These are phyloP conservation scores for Misopates orontium DNA, from an alignment of 257 asterid genomes.

Conservation along the genomic window DNA sequence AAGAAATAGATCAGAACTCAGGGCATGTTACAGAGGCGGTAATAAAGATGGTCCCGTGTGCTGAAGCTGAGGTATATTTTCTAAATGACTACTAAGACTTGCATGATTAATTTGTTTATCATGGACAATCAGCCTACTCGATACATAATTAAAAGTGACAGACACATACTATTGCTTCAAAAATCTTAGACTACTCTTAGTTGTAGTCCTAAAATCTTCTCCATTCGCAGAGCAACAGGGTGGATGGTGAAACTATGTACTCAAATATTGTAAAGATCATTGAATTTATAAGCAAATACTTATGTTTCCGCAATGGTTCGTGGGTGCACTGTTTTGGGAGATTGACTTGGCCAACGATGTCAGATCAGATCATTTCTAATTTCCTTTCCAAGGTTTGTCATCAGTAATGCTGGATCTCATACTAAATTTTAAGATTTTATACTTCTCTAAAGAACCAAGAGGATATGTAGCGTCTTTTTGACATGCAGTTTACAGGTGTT, in stretches of 20 bases:
- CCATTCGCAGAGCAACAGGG: conserved; percentile 46
- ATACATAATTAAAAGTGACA: not conserved
- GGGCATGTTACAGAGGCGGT: conserved; percentile 45
- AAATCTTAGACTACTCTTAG: conserved; percentile 13
- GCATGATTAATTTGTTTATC: conserved; percentile 7
- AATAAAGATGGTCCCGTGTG: conserved; percentile 62
- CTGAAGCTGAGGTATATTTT: conserved; percentile 51
- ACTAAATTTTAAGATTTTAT: conserved; percentile 3
- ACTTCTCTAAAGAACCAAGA: conserved; percentile 24
- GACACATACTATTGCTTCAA: not conserved
- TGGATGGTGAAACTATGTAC: conserved; percentile 76
- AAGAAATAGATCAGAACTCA: conserved; percentile 39
- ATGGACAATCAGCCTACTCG: conserved; percentile 1
- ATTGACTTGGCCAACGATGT: conserved; percentile 94
- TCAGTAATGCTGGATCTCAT: not conserved
- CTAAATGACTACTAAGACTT: conserved; percentile 10
- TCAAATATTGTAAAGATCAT: conserved; percentile 52
- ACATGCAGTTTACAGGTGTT: not conserved
- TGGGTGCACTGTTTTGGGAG: conserved; percentile 88
- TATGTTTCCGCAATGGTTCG: conserved; percentile 63
- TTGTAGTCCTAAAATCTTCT: conserved; percentile 23
- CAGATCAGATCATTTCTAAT: conserved; percentile 78
- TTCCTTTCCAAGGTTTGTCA: conserved; percentile 79
- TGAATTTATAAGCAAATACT: conserved; percentile 51
- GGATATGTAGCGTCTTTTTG: conserved; percentile 5